Evolutionary conservation across 768 basidiomycete genomes (phyloP).

Genomic region (Suillus lakei): DNA sequence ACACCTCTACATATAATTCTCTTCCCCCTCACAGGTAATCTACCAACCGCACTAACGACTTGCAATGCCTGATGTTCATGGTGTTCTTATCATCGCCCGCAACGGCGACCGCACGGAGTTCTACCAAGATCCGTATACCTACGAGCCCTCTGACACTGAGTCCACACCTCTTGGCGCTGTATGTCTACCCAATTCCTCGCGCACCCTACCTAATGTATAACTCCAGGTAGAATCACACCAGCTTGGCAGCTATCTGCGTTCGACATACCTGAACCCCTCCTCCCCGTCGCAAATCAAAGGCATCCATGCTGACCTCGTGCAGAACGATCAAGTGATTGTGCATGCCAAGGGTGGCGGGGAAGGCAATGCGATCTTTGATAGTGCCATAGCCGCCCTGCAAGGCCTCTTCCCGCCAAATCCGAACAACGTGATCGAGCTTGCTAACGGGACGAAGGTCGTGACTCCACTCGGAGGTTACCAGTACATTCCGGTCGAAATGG

Average conservation of each 20-base stretch:
- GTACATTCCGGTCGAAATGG: constrained; percentile 78
- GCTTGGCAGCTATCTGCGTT: constrained; percentile 64
- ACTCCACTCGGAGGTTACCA: constrained; percentile 87
- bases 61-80: constrained; percentile 55
- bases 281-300: constrained; percentile 72
- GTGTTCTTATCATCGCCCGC: constrained; percentile 76
- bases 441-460: constrained; percentile 73
- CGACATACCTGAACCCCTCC: constrained; percentile 66
- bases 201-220: constrained; percentile 13
- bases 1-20: neutral
- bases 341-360: constrained; percentile 84
- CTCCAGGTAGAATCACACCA: constrained; percentile 66
- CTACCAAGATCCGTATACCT: constrained; percentile 73
- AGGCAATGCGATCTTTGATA: constrained; percentile 82
- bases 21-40: neutral
- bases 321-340: constrained; percentile 72
- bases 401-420: constrained; percentile 81
- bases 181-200: constrained; percentile 22
- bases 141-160: constrained; percentile 64
- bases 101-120: constrained; percentile 76
- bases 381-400: constrained; percentile 80
- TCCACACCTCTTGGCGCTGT: constrained; percentile 82
- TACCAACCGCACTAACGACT: neutral
- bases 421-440: constrained; percentile 71
- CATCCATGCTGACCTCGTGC: constrained; percentile 67